Base-by-base conservation (phyloP, 306 rosid species). In the Clitoria ternatea region DNA sequence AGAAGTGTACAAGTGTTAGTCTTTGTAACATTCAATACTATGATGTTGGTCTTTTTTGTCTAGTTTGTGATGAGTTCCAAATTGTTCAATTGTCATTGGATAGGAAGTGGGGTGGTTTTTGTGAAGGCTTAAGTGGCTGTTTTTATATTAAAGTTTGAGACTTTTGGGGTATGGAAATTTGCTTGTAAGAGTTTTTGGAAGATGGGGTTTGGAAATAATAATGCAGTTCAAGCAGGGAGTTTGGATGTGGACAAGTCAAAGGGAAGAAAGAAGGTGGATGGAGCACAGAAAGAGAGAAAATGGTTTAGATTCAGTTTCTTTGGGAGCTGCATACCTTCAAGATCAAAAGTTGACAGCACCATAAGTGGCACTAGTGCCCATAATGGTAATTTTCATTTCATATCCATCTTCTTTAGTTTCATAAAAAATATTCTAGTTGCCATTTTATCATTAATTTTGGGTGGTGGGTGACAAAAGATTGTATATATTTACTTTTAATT, bases 301-400 rank as follows among this genome's bases (percentile, higher is more conserved):
- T 83, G 96, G 79, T 76, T 62, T 81, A 87, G 72, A 87, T 79
- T 86, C 75, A 86, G 73, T 78, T 81, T 85, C 75, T 77, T 83
- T 40, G 76, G 96, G 23, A 82, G 81, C 33, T 91, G 94, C 77
- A 75, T 89, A 79, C 87, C 92, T 84, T 91, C 99, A 48, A 89
- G 84, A 84, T 85, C 99, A 79, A 89, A 89, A 77, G 90, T 89
- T 83, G 89, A 87, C 73, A 84, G 69, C 85, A 78, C 91, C 83
- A 75, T 85, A 52, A 81, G 82, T 73, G 89, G 81, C 67, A 75
- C 96, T 54, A 77, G 43, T 77, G 57, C 81, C 17, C 80, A 77
- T 62, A 81, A 68, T 79, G 96, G 99, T 94, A 80, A 77, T 43
- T 79, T 68, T 44, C 13, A 74, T 47, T 70, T 52, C 71, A n/a